A percentile compares a stretch with the other conserved stretches of the same genome.
Evolutionary conservation across 2,329 filamentous ascomycete species (phyloP).

Genomic region (Diaporthe capsici): DNA sequence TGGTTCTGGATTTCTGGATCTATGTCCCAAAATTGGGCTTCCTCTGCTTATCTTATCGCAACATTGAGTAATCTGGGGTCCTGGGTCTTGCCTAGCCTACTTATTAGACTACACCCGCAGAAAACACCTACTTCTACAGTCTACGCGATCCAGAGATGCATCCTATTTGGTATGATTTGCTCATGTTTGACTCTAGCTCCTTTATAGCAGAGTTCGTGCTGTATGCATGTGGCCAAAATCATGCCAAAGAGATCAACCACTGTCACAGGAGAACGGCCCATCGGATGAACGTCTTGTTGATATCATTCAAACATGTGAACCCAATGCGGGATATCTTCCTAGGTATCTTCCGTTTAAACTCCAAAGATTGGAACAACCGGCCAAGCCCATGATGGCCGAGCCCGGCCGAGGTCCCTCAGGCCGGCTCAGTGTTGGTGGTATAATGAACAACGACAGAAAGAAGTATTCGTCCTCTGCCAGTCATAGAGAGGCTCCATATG

Average conservation of each 20-base stretch:
- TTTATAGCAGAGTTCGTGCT: background rate
- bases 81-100: background rate
- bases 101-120: background rate
- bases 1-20: background rate
- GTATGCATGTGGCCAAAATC: background rate
- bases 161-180: background rate
- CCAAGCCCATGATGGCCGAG: background rate
- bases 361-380: slow-evolving; percentile 15
- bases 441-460: background rate
- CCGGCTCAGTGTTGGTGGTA: background rate
- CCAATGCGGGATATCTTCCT: slow-evolving; percentile 39
- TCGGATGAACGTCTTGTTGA: slow-evolving; percentile 16
- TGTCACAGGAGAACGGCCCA: background rate
- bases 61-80: background rate
- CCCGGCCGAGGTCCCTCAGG: background rate
- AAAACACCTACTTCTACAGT: no score
- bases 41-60: slow-evolving; percentile 32
- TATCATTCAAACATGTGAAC: slow-evolving; percentile 33
- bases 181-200: no score
- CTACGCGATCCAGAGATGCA: background rate
- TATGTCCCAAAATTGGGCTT: background rate
- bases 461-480: background rate
- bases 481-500: background rate
- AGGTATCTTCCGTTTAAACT: slow-evolving; percentile 37
- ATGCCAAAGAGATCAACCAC: background rate